Evolutionary conservation across 2,329 filamentous ascomycete species (phyloP).

Genomic region (Purpureocillium lavendulum): DNA sequence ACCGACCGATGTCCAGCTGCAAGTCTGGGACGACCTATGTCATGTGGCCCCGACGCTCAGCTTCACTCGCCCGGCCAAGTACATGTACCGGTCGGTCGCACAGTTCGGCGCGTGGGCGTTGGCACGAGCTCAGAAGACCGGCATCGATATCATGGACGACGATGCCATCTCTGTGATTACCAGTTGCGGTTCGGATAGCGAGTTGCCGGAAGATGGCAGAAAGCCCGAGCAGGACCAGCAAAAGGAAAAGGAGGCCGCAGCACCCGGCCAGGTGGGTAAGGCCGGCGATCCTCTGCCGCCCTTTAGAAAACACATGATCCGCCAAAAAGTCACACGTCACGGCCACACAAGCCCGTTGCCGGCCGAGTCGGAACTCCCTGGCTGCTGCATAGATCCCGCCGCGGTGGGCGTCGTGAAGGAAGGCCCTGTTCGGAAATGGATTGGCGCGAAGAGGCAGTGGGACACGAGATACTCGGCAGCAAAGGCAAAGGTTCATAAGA

Average conservation of each 20-base stretch:
- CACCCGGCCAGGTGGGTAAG: slow-evolving; percentile 55
- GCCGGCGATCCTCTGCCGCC: slow-evolving; percentile 75
- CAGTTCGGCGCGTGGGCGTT: slow-evolving; percentile 92
- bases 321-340: slow-evolving; percentile 74
- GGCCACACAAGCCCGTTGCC: slow-evolving; percentile 65
- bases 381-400: slow-evolving; percentile 50
- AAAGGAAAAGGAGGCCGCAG: slow-evolving; percentile 11
- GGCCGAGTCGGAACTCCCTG: slow-evolving; percentile 55
- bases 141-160: slow-evolving; percentile 75
- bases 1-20: slow-evolving; percentile 85
- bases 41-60: slow-evolving; percentile 90
- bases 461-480: slow-evolving; percentile 63
- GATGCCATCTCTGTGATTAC: slow-evolving; percentile 71
- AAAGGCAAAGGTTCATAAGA: slow-evolving; percentile 64
- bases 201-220: slow-evolving; percentile 13
- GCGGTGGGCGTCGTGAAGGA: slow-evolving; percentile 75
- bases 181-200: slow-evolving; percentile 35
- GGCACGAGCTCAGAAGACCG: slow-evolving; percentile 68
- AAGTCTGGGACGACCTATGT: slow-evolving; percentile 93
- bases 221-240: slow-evolving; percentile 8
- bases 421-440: slow-evolving; percentile 75
- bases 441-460: slow-evolving; percentile 63
- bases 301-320: slow-evolving; percentile 84
- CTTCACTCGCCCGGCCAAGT: slow-evolving; percentile 91
- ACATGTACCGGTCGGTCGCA: slow-evolving; percentile 87